These are phyloP conservation scores for Cymbopogon flexuosus DNA, from an alignment of 202 grass and related monocot genomes.

Conservation along the genomic window DNA sequence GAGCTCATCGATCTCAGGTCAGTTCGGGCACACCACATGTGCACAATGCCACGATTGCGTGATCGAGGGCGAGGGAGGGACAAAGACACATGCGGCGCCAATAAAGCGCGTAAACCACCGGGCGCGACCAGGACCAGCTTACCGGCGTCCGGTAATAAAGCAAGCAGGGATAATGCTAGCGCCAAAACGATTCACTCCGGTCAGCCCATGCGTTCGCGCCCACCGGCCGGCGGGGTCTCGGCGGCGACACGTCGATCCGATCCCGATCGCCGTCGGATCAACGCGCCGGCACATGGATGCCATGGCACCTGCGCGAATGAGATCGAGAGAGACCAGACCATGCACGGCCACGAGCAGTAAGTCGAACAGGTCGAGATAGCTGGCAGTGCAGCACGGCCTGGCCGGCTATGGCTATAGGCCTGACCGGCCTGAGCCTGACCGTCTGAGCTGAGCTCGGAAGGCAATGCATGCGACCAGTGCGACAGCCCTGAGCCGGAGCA, in stretches of 20 bases:
- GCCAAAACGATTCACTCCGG: neutral
- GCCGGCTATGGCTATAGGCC: too few species aligned
- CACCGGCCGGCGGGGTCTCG: neutral
- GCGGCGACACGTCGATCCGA: neutral
- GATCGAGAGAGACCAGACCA: neutral
- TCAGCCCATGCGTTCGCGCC: neutral
- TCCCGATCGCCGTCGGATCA: neutral
- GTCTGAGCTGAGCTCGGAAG: neutral
- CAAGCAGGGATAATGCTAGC: neutral
- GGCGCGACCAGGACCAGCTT: neutral
- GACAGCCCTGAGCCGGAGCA: neutral
- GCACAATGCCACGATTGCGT: neutral
- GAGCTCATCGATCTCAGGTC: neutral
- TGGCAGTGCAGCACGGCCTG: neutral
- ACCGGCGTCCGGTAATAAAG: neutral
- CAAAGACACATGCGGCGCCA: constrained; percentile 6
- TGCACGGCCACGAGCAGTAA: neutral
- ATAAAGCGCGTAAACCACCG: constrained; percentile 32
- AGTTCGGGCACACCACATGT: constrained; percentile 22
- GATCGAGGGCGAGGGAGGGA: neutral
- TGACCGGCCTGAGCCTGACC: neutral
- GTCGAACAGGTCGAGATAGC: neutral
- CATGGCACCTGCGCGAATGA: neutral
- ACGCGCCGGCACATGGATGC: neutral
- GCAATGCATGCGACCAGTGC: neutral